Conservation (phyloP, 768 basidiomycete species). For the Suillus paluster region DNA sequence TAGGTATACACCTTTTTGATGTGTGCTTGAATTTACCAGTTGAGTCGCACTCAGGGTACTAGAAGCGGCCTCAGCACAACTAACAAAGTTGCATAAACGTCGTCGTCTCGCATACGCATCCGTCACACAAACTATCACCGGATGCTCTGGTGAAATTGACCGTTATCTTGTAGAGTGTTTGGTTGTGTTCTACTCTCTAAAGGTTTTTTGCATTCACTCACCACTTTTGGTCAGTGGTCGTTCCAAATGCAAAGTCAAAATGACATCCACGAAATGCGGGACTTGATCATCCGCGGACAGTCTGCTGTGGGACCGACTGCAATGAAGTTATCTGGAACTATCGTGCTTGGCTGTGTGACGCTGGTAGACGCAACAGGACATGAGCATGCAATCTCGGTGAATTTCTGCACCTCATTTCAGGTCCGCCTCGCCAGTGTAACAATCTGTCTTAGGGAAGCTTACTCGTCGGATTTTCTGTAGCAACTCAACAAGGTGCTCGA, state of each 20-base stretch:
- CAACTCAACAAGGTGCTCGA: slow-evolving; percentile 25
- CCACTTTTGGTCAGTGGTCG: background rate
- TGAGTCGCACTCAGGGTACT: background rate
- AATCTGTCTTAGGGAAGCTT: background rate
- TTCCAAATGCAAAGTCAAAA: background rate
- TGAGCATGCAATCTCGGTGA: slow-evolving; percentile 28
- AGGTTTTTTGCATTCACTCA: background rate
- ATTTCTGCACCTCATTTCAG: slow-evolving; percentile 30
- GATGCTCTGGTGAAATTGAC: background rate
- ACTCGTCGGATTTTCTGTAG: slow-evolving; percentile 9
- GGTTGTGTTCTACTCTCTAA: background rate
- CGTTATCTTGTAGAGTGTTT: background rate
- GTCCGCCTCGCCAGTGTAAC: slow-evolving; percentile 13
- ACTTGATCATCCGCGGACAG: no score
- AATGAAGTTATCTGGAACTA: slow-evolving; percentile 10
- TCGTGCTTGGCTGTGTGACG: no score
- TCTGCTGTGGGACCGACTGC: slow-evolving; percentile 28
- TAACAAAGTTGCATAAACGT: background rate
- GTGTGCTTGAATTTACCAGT: background rate
- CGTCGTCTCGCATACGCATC: background rate
- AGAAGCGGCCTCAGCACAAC: background rate
- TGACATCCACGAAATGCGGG: background rate
- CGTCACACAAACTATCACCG: background rate
- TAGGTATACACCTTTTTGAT: background rate
- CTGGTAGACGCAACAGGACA: slow-evolving; percentile 31